A percentile compares a stretch with the other conserved stretches of the same genome.
Conservation (phyloP, 805 yeast species). For the Ascoidea tarda region DNA sequence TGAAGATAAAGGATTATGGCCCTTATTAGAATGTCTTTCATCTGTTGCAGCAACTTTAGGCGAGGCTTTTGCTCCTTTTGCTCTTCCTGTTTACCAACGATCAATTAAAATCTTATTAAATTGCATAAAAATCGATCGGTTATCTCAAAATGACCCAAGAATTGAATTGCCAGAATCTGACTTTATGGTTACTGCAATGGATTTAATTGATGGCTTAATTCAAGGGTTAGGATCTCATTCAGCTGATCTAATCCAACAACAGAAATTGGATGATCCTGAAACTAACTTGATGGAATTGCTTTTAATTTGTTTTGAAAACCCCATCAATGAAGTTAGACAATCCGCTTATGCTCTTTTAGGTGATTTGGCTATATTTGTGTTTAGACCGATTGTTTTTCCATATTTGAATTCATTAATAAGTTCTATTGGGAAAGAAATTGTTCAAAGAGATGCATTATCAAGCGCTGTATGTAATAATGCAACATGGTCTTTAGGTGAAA, state of each 20-base stretch:
- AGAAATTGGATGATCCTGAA: constrained; percentile 15
- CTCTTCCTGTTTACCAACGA: constrained; percentile 72
- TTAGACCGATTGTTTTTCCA: constrained; percentile 31
- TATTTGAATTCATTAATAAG: constrained; percentile 38
- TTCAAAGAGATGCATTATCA: constrained; percentile 32
- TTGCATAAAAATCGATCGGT: constrained; percentile 53
- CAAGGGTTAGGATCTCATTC: constrained; percentile 71
- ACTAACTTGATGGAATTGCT: constrained; percentile 43
- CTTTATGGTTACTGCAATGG: constrained; percentile 78
- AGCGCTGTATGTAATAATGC: constrained; percentile 75
- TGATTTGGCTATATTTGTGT: constrained; percentile 59
- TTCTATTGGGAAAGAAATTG: constrained; percentile 58
- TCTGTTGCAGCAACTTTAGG: constrained; percentile 82
- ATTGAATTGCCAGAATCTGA: constrained; percentile 78
- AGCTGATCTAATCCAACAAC: constrained; percentile 34
- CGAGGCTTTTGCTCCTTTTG: constrained; percentile 76
- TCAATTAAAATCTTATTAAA: constrained; percentile 55
- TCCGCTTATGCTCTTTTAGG: constrained; percentile 83
- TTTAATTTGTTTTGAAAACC: constrained; percentile 59
- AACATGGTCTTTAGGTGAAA: constrained; percentile 88
- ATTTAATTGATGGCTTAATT: constrained; percentile 80
- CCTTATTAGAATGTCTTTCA: constrained; percentile 84
- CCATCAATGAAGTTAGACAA: constrained; percentile 81
- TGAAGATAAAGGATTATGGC: constrained; percentile 79
- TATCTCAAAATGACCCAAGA: constrained; percentile 50